Evolutionary conservation across 495 filamentous ascomycete species (phyloP).

Genomic region (Podospora pseudocomata): DNA sequence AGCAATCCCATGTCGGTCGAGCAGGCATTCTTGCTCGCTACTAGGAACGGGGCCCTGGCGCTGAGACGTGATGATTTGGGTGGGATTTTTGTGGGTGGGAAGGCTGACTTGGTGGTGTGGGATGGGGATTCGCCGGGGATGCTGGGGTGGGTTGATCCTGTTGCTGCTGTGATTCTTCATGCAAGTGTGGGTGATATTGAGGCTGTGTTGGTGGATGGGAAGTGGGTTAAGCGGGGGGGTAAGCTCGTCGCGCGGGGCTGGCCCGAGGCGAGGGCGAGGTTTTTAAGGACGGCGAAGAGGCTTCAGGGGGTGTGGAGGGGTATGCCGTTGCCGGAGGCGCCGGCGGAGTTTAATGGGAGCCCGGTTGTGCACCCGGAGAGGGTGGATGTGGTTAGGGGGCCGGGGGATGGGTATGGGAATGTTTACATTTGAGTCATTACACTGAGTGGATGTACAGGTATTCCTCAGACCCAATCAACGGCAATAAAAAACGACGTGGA

Average conservation of each 20-base stretch:
- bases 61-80: conserved; percentile 44
- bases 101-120: conserved; percentile 48
- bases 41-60: conserved; percentile 43
- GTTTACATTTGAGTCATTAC: too few relatives aligned
- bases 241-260: conserved; percentile 15
- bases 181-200: conserved; percentile 44
- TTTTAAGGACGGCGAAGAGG: conserved; percentile 18
- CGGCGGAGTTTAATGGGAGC: conserved; percentile 5
- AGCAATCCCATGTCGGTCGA: conserved; percentile 36
- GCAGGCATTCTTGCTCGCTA: conserved; percentile 47
- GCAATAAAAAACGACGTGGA: too few relatives aligned
- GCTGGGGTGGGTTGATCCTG: conserved; percentile 45
- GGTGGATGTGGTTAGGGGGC: conserved; percentile 14
- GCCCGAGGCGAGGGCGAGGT: conserved; percentile 10
- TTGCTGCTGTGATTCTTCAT: conserved; percentile 50
- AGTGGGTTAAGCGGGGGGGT: conserved; percentile 17
- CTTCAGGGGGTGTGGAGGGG: conserved; percentile 15
- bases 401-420: conserved; percentile 16
- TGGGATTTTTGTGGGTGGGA: conserved; percentile 39
- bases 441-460: too few relatives aligned
- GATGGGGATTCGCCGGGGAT: conserved; percentile 38
- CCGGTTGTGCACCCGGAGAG: conserved; percentile 8
- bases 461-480: too few relatives aligned
- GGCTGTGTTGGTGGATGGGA: conserved; percentile 32
- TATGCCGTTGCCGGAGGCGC: conserved; percentile 1